A percentile compares a stretch with the other conserved stretches of the same genome.
Conservation (phyloP, 352 stramenopile species). For the Phytophthora multivora region DNA sequence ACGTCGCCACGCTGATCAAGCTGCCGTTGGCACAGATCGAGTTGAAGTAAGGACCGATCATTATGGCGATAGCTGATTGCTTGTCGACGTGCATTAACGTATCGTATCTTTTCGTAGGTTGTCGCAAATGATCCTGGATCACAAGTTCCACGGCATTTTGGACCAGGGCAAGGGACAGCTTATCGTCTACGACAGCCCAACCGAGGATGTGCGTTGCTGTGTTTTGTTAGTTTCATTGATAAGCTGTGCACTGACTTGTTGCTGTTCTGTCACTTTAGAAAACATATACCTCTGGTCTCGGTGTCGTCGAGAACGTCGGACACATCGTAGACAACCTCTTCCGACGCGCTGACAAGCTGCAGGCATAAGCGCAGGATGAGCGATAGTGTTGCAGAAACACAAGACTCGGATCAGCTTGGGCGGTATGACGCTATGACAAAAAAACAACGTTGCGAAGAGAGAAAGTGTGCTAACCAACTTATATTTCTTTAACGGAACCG, state of each 20-base stretch:
- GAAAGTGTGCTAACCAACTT: conserved; percentile 17
- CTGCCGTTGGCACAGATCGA: conserved; percentile 89
- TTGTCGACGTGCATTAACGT: background rate
- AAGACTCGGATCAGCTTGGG: background rate
- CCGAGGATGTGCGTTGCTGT: conserved; percentile 87
- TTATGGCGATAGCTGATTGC: background rate
- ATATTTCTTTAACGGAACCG: conserved; percentile 32
- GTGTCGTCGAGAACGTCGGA: conserved; percentile 97
- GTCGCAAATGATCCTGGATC: conserved; percentile 99
- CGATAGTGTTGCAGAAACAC: conserved; percentile 21
- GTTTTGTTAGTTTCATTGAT: background rate
- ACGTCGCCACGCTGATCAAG: conserved; percentile 98
- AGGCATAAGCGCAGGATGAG: conserved; percentile 46
- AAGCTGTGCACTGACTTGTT: conserved; percentile 6
- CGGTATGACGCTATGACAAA: conserved; percentile 6
- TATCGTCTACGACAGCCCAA: conserved; percentile 96
- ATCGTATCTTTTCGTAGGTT: conserved; percentile 83
- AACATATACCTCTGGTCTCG: conserved; percentile 92
- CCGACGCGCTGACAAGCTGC: conserved; percentile 82
- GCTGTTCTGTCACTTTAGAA: conserved; percentile 48
- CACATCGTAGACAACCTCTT: conserved; percentile 97
- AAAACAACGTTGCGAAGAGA: conserved; percentile 8
- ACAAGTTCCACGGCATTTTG: conserved; percentile 98
- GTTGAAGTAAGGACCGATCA: conserved; percentile 61
- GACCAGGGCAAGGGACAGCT: conserved; percentile 99